Conservation (phyloP, 345 rosid species). For the Hypericum perforatum region DNA sequence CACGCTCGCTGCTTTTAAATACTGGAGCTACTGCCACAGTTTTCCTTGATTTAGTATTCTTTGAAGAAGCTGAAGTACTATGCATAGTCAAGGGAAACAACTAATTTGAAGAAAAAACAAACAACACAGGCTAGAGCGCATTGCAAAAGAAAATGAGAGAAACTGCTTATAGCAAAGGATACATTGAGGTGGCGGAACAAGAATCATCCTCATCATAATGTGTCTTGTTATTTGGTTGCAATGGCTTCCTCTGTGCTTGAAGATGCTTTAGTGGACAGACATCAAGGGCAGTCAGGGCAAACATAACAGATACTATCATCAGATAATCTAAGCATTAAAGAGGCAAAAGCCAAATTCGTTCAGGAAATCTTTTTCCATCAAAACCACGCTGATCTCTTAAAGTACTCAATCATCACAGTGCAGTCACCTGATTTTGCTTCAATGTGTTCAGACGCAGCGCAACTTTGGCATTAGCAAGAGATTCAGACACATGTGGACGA, state of each 20-base stretch:
- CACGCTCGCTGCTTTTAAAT: constrained; percentile 5
- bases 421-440: constrained; percentile 40
- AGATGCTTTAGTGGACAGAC: constrained; percentile 11
- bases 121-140: neutral
- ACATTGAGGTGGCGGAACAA: constrained; percentile 23
- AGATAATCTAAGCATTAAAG: too few relatives aligned
- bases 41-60: neutral
- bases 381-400: constrained; percentile 1
- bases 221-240: constrained; percentile 9
- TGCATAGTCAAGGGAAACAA: constrained; percentile 1
- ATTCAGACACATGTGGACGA: constrained; percentile 34
- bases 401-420: neutral
- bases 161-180: constrained; percentile 12
- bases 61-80: neutral
- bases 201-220: constrained; percentile 20
- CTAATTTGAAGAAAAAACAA: neutral
- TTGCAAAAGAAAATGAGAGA: neutral
- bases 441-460: constrained; percentile 14
- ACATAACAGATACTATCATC: too few relatives aligned
- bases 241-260: neutral
- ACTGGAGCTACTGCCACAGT: constrained; percentile 1
- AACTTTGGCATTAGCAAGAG: constrained; percentile 24
- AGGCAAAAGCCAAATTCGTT: too few relatives aligned
- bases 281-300: neutral
- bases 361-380: neutral